Conservation (phyloP, 2,329 filamentous ascomycete genomes). For the Fusarium irregulare region DNA sequence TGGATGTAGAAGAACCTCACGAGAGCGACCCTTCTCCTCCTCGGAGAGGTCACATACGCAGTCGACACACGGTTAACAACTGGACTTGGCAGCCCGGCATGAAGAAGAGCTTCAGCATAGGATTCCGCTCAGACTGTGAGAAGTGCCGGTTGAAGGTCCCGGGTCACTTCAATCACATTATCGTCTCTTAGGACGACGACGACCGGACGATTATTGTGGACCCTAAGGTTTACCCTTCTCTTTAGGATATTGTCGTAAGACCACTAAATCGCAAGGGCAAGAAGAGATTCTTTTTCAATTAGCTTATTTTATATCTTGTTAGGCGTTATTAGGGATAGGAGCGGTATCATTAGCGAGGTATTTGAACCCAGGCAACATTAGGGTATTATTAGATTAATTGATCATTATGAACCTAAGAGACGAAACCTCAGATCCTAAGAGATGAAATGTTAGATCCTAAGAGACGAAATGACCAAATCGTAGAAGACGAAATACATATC, state of each 20-base stretch:
- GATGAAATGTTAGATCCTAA: no score
- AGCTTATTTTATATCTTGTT: neutral
- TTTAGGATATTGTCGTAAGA: slow-evolving; percentile 46
- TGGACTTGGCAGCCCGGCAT: slow-evolving; percentile 72
- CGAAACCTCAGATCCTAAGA: neutral
- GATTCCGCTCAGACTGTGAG: slow-evolving; percentile 80
- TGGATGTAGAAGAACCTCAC: slow-evolving; percentile 52
- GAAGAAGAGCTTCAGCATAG: slow-evolving; percentile 81
- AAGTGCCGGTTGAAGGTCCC: slow-evolving; percentile 80
- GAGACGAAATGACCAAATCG: no score
- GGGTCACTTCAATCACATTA: slow-evolving; percentile 84
- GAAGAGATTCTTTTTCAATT: neutral
- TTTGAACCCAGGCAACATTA: neutral
- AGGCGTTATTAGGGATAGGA: neutral
- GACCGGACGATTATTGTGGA: slow-evolving; percentile 43
- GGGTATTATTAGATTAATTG: neutral
- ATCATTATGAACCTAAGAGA: neutral
- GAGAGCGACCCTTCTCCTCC: slow-evolving; percentile 60
- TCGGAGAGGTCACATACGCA: slow-evolving; percentile 67
- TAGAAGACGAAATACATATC: no score
- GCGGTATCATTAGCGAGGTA: neutral
- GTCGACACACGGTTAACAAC: slow-evolving; percentile 68
- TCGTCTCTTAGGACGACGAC: slow-evolving; percentile 65
- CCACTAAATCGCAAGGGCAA: slow-evolving; percentile 39
- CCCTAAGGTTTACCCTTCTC: slow-evolving; percentile 25